Percentiles rank a stretch among this genome's conserved stretches.
phyloP scores from a whole-genome alignment of 768 basidiomycete genomes.

The Termitomyces sp. region DNA sequence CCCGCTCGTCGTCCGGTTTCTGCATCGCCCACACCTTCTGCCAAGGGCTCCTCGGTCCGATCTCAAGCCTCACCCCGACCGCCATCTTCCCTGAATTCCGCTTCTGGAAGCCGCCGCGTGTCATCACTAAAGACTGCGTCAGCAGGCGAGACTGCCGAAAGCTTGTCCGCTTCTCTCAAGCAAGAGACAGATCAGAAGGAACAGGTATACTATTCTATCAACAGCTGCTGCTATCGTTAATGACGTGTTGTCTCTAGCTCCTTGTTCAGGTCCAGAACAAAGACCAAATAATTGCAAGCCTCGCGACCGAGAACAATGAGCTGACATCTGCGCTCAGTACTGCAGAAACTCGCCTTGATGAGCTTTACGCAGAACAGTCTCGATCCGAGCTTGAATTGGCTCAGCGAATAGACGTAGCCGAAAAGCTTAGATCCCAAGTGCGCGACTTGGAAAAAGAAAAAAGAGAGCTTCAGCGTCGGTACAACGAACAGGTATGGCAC shows the following conservation, averaged over 20 bases:
- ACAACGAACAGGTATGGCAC: conserved; percentile 74
- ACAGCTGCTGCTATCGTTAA: conserved; percentile 2
- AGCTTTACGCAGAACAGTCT: conserved; percentile 76
- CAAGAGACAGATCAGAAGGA: conserved; percentile 81
- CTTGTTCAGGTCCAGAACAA: conserved; percentile 75
- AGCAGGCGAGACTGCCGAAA: conserved; percentile 47
- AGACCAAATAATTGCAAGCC: conserved; percentile 57
- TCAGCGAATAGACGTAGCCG: conserved; percentile 74
- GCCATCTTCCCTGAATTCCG: conserved; percentile 44
- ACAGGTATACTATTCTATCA: conserved; percentile 40
- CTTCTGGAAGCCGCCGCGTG: conserved; percentile 41
- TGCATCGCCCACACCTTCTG: conserved; percentile 36
- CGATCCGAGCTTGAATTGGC: conserved; percentile 80
- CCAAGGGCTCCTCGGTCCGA: conserved; percentile 56
- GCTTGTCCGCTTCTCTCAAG: conserved; percentile 57
- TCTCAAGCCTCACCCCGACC: conserved; percentile 50
- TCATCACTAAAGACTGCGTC: conserved; percentile 35
- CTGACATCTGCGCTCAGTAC: conserved; percentile 58
- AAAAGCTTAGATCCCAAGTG: conserved; percentile 75
- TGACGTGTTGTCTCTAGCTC: conserved; percentile 39
- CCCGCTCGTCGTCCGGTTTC: conserved; percentile 40
- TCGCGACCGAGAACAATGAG: conserved; percentile 59
- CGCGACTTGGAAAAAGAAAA: conserved; percentile 89
- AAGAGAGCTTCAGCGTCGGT: conserved; percentile 72
- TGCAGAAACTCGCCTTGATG: conserved; percentile 69